A percentile compares a stretch with the other conserved stretches of the same genome.
Conservation (phyloP, 73 alveolate species). For the Urostyla sp. region DNA sequence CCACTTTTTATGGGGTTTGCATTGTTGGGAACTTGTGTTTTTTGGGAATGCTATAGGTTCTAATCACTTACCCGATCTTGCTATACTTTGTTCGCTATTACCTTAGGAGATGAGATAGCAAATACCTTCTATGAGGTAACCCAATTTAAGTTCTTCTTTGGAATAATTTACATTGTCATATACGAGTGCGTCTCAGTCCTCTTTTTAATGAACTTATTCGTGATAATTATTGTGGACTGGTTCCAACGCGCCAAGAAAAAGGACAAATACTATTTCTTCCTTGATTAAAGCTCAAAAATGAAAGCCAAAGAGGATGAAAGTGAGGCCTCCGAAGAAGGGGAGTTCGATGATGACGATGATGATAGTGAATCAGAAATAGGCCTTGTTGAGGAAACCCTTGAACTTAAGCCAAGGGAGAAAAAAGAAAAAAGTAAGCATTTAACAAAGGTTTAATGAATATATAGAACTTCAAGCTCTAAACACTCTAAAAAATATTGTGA, state of each 20-base stretch:
- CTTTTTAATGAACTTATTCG: constrained; percentile 83
- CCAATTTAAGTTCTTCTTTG: constrained; percentile 62
- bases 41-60: constrained; percentile 82
- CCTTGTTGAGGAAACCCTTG: too few species aligned
- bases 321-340: neutral
- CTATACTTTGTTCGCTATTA: constrained; percentile 75
- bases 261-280: constrained; percentile 53
- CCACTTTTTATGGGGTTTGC: constrained; percentile 91
- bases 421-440: too few species aligned
- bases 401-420: too few species aligned
- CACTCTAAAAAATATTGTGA: too few species aligned
- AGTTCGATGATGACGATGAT: neutral
- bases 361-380: constrained; percentile 22
- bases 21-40: constrained; percentile 87
- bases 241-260: constrained; percentile 68
- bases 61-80: constrained; percentile 69
- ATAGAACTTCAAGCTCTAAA: too few species aligned
- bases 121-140: constrained; percentile 79
- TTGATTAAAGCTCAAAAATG: neutral
- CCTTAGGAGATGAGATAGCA: constrained; percentile 87
- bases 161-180: constrained; percentile 75
- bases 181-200: constrained; percentile 78
- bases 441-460: too few species aligned
- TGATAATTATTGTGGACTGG: constrained; percentile 84
- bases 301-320: neutral